phyloP scores from a whole-genome alignment of 225 moss, liverwort and hornwort genomes.

The Pseudoscleropodium purum region DNA sequence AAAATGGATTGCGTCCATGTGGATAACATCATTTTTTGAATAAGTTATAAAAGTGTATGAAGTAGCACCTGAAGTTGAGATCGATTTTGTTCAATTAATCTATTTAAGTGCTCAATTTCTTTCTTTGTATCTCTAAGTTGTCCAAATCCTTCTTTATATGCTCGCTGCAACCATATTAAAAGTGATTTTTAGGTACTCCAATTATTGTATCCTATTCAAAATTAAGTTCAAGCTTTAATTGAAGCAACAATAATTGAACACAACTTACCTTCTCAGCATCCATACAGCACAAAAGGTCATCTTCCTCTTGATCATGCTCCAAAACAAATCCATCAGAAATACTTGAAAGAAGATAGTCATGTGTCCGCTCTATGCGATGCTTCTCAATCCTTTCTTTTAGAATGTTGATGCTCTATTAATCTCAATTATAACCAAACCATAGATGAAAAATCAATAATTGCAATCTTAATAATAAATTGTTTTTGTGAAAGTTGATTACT shows the following conservation, averaged over 20 bases:
- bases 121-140: slow-evolving; percentile 47
- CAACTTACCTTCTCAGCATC: slow-evolving; percentile 47
- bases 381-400: slow-evolving; percentile 50
- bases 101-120: slow-evolving; percentile 51
- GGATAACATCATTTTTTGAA: background rate
- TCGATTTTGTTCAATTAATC: slow-evolving; percentile 43
- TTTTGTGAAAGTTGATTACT: background rate
- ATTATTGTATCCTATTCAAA: background rate
- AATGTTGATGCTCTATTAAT: slow-evolving; percentile 37
- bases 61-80: slow-evolving; percentile 35
- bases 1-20: no score
- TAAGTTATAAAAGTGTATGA: background rate
- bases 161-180: background rate
- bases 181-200: background rate
- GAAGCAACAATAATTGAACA: background rate
- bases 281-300: slow-evolving; percentile 37
- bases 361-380: slow-evolving; percentile 36
- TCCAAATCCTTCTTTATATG: slow-evolving; percentile 51
- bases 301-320: slow-evolving; percentile 32
- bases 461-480: background rate
- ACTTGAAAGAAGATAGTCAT: slow-evolving; percentile 30
- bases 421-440: background rate
- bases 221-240: background rate
- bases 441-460: background rate
- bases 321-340: background rate